Conservation (phyloP, 345 rosid genomes). For the Populus ilicifolia region DNA sequence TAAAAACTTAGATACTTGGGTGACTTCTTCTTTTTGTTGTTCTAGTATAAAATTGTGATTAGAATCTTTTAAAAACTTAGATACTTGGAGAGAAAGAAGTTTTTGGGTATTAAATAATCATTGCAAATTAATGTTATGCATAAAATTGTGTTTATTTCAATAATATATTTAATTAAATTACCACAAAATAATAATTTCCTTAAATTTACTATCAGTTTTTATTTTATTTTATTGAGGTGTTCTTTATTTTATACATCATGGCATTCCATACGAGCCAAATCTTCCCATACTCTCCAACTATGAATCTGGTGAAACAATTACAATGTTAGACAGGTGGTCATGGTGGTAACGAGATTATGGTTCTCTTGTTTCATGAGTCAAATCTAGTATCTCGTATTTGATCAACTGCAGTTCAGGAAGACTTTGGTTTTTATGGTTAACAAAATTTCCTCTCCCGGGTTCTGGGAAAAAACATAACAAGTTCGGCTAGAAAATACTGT, state of each 20-base stretch:
- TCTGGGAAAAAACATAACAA: not conserved
- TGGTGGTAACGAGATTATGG: not conserved
- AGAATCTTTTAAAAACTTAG: too few relatives aligned
- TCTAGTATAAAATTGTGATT: too few relatives aligned
- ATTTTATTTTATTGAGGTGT: too few relatives aligned
- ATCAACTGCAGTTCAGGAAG: not conserved
- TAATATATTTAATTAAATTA: too few relatives aligned
- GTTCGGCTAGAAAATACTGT: not conserved
- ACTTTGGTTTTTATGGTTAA: not conserved
- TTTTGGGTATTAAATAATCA: too few relatives aligned
- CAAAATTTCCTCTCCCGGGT: not conserved
- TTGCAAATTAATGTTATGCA: too few relatives aligned
- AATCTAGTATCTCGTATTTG: not conserved
- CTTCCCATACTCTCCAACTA: conserved; percentile 95
- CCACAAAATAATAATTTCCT: too few relatives aligned
- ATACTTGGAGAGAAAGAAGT: too few relatives aligned
- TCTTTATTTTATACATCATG: conserved; percentile 37
- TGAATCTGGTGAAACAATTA: conserved; percentile 55
- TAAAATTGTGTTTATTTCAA: too few relatives aligned
- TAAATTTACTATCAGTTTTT: too few relatives aligned
- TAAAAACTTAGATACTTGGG: too few relatives aligned
- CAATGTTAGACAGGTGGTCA: conserved; percentile 13
- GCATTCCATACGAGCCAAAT: conserved; percentile 63
- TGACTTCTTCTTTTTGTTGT: too few relatives aligned
- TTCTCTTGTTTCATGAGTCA: not conserved